phyloP scores from a whole-genome alignment of 805 yeast species.

The Sungouiozyma intestinalis region DNA sequence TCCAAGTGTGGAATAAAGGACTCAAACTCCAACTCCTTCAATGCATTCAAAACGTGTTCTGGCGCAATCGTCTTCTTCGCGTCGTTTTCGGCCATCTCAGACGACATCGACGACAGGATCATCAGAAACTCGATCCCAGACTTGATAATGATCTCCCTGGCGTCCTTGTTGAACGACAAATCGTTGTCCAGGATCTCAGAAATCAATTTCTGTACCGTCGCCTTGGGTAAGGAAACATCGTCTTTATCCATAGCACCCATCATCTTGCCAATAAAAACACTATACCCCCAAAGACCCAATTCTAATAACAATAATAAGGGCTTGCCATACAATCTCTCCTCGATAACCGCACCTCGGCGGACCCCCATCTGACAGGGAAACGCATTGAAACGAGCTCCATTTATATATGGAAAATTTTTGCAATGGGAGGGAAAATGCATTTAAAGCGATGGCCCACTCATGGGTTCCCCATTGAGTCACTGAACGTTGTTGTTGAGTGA shows the following conservation, averaged over 20 bases:
- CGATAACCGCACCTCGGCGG: no score
- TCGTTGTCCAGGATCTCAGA: slow-evolving; percentile 86
- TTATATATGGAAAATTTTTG: background rate
- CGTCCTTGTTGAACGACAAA: slow-evolving; percentile 80
- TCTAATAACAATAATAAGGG: background rate
- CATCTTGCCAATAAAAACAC: background rate
- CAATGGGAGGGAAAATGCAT: no score
- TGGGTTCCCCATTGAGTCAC: no score
- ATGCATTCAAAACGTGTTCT: slow-evolving; percentile 87
- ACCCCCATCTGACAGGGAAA: no score
- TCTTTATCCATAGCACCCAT: slow-evolving; percentile 14
- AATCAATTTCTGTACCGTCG: slow-evolving; percentile 92
- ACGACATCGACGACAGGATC: slow-evolving; percentile 86
- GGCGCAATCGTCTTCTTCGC: slow-evolving; percentile 93
- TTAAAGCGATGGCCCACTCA: no score
- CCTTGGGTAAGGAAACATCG: slow-evolving; percentile 34
- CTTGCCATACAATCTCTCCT: background rate
- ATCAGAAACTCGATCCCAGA: slow-evolving; percentile 93
- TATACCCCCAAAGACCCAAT: no score
- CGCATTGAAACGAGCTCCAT: no score
- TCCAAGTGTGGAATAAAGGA: slow-evolving; percentile 77
- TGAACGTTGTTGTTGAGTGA: no score
- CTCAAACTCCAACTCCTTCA: slow-evolving; percentile 75
- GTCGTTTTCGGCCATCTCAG: slow-evolving; percentile 93
- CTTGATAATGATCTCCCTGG: slow-evolving; percentile 89